Evolutionary conservation across 352 stramenopile genomes (phyloP).

Genomic region (Thraustotheca clavata): DNA sequence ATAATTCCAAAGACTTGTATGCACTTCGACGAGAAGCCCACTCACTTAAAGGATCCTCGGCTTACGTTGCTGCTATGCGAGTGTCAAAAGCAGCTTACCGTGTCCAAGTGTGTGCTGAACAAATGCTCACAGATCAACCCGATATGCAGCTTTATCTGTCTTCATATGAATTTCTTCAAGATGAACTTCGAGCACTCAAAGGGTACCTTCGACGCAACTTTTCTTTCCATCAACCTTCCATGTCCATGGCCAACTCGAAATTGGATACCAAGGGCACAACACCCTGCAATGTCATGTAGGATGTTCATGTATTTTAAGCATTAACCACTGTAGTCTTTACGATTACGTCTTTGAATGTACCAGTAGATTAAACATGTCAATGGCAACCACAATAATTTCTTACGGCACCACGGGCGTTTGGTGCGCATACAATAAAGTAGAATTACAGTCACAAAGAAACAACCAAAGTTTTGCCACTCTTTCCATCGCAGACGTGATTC

Average conservation of each 20-base stretch:
- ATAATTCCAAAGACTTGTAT: constrained; percentile 36
- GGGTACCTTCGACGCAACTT: constrained; percentile 79
- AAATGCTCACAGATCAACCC: constrained; percentile 36
- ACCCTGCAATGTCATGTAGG: constrained; percentile 16
- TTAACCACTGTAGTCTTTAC: too few species aligned
- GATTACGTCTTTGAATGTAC: too few species aligned
- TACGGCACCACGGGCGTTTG: too few species aligned
- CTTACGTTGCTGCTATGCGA: constrained; percentile 64
- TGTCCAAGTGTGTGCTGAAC: constrained; percentile 67
- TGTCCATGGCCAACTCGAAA: neutral
- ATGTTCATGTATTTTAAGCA: too few species aligned
- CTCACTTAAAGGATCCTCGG: constrained; percentile 72
- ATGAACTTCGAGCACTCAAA: constrained; percentile 53
- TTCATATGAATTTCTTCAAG: constrained; percentile 37
- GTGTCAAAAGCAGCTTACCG: constrained; percentile 77
- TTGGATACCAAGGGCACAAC: neutral
- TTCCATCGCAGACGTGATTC: too few species aligned
- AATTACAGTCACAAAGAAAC: too few species aligned
- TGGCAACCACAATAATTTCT: too few species aligned
- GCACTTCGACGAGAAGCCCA: constrained; percentile 58
- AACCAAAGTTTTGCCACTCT: too few species aligned
- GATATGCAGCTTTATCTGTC: constrained; percentile 27
- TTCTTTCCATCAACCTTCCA: constrained; percentile 35
- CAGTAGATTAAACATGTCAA: too few species aligned
- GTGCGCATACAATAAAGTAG: too few species aligned